These are phyloP conservation scores for Moesziomyces sp. DNA, from an alignment of 1,284 basidiomycete genomes.

Conservation along the genomic window DNA sequence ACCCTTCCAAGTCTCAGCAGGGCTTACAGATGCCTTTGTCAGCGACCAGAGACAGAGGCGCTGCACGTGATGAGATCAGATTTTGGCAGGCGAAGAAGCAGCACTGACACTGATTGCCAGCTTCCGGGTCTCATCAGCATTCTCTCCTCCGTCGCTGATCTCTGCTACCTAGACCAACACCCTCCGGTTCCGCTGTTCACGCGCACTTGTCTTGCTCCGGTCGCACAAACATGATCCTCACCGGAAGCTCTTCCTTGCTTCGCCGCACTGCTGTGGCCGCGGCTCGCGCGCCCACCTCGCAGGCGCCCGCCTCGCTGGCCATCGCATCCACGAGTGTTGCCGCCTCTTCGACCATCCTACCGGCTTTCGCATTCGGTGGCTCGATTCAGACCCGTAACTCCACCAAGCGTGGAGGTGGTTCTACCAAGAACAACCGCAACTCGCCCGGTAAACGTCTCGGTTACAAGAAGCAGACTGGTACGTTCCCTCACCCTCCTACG, in stretches of 20 bases:
- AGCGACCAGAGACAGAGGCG: background rate
- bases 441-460: slow-evolving; percentile 65
- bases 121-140: background rate
- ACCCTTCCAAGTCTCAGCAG: background rate
- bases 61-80: slow-evolving; percentile 28
- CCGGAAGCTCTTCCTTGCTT: slow-evolving; percentile 24
- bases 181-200: too few species aligned
- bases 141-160: background rate
- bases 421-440: slow-evolving; percentile 67
- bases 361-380: slow-evolving; percentile 58
- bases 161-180: background rate
- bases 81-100: slow-evolving; percentile 14
- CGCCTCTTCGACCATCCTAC: slow-evolving; percentile 25
- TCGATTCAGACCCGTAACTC: slow-evolving; percentile 66
- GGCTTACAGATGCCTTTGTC: slow-evolving; percentile 13
- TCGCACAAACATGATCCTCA: slow-evolving; percentile 18
- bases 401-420: slow-evolving; percentile 66
- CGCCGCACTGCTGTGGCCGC: slow-evolving; percentile 31
- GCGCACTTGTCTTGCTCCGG: background rate
- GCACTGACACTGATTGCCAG: background rate
- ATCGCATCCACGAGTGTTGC: slow-evolving; percentile 42
- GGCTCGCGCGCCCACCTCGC: slow-evolving; percentile 17
- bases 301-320: slow-evolving; percentile 49
- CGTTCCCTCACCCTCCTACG: background rate
- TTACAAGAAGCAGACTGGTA: slow-evolving; percentile 62